Conservation (phyloP, 2,329 filamentous ascomycete species). For the Trichoderma polysporum region DNA sequence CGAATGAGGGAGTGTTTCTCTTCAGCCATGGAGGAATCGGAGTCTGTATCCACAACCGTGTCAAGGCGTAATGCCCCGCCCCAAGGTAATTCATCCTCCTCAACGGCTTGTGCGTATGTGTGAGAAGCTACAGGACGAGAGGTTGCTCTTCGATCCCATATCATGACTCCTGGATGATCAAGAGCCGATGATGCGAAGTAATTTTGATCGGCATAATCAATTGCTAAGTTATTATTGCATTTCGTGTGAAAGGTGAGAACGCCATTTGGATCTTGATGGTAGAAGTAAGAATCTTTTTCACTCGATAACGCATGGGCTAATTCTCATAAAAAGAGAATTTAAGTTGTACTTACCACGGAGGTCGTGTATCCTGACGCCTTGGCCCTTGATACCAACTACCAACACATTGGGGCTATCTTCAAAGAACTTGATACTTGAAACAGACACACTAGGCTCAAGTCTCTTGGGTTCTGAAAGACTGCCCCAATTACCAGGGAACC, state of each 20-base stretch:
- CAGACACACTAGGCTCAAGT: constrained; percentile 67
- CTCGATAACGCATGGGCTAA: not conserved
- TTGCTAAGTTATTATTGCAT: constrained; percentile 70
- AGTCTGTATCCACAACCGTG: constrained; percentile 55
- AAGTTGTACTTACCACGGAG: constrained; percentile 59
- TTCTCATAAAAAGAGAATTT: constrained; percentile 3
- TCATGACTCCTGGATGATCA: constrained; percentile 70
- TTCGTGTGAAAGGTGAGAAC: constrained; percentile 63
- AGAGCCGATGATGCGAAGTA: constrained; percentile 80
- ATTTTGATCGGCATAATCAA: constrained; percentile 77
- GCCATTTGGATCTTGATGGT: constrained; percentile 46
- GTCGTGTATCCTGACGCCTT: constrained; percentile 75
- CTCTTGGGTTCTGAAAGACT: constrained; percentile 56
- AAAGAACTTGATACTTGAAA: constrained; percentile 81
- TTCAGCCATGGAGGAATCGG: constrained; percentile 49
- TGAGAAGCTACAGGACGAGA: constrained; percentile 52
- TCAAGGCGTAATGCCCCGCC: constrained; percentile 60
- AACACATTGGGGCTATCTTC: constrained; percentile 72
- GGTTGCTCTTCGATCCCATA: constrained; percentile 74
- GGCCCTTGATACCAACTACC: constrained; percentile 72
- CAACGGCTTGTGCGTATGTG: constrained; percentile 57
- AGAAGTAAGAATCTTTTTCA: not conserved
- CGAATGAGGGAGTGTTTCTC: constrained; percentile 62
- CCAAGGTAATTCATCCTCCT: constrained; percentile 62
- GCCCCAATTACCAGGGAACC: constrained; percentile 51